Evolutionary conservation across 2,329 filamentous ascomycete genomes (phyloP).

Genomic region (Pestalotiopsis sp.): DNA sequence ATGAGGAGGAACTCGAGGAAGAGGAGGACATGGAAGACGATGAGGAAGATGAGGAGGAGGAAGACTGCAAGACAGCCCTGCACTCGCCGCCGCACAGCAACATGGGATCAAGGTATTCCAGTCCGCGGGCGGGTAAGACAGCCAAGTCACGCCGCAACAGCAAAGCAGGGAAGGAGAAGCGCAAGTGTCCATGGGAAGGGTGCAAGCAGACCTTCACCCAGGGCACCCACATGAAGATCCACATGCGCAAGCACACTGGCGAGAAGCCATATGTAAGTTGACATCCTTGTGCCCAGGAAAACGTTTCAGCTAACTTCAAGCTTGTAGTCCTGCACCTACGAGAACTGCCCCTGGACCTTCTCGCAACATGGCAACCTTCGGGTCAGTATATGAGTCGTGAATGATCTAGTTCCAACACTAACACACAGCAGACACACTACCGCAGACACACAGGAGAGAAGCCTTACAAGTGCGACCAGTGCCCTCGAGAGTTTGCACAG

Average conservation of each 20-base stretch:
- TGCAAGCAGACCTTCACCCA: slow-evolving; percentile 87
- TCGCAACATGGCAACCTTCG: slow-evolving; percentile 91
- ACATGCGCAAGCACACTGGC: slow-evolving; percentile 85
- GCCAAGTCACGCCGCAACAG: slow-evolving; percentile 20
- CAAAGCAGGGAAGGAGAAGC: slow-evolving; percentile 50
- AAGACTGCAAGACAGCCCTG: slow-evolving; percentile 29
- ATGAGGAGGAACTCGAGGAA: slow-evolving; percentile 35
- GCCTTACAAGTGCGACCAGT: slow-evolving; percentile 79
- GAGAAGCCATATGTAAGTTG: slow-evolving; percentile 84
- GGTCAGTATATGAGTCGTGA: slow-evolving; percentile 47
- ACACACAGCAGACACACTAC: slow-evolving; percentile 70
- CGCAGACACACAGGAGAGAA: slow-evolving; percentile 86
- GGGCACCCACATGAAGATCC: slow-evolving; percentile 91
- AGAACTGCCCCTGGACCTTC: slow-evolving; percentile 77
- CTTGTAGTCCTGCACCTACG: slow-evolving; percentile 65
- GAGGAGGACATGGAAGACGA: slow-evolving; percentile 36
- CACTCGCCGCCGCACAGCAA: slow-evolving; percentile 31
- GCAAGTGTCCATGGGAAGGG: slow-evolving; percentile 70
- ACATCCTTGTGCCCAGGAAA: slow-evolving; percentile 23
- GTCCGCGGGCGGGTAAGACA: slow-evolving; percentile 15
- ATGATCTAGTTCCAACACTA: slow-evolving; percentile 16
- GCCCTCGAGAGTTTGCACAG: slow-evolving; percentile 83
- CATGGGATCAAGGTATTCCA: slow-evolving; percentile 27
- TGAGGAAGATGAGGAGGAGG: slow-evolving; percentile 44
- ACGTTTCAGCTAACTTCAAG: slow-evolving; percentile 25